These are phyloP conservation scores for Podaxis mareebaensis DNA, from an alignment of 768 basidiomycete genomes.

Conservation along the genomic window DNA sequence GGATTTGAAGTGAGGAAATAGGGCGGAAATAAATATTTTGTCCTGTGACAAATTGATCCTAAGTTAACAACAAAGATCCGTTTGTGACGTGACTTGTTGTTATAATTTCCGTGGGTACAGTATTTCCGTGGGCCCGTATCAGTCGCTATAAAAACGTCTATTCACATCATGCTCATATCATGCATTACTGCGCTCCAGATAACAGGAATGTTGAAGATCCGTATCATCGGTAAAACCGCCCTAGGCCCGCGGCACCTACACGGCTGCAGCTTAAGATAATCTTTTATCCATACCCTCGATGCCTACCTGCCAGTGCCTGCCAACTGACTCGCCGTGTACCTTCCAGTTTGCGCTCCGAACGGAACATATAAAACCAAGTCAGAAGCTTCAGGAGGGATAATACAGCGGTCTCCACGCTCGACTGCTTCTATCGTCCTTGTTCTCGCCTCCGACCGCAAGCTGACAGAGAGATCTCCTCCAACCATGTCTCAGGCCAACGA, in stretches of 20 bases:
- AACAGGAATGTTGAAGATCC: no score
- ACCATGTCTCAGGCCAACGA: not conserved
- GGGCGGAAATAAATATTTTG: no score
- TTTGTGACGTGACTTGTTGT: no score
- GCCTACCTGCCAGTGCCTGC: not conserved
- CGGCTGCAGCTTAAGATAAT: not conserved
- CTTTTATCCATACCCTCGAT: not conserved
- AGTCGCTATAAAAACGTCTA: not conserved
- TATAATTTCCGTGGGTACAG: no score
- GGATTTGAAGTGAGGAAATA: no score
- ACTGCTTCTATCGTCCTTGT: not conserved
- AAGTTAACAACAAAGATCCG: no score
- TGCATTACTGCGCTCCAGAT: no score
- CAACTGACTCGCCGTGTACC: not conserved
- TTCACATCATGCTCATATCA: no score
- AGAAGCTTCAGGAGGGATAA: not conserved
- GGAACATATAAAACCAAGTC: not conserved
- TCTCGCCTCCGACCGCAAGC: not conserved
- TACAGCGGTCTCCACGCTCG: not conserved
- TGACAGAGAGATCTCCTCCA: not conserved
- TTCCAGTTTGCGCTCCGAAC: not conserved
- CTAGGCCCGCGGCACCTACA: no score
- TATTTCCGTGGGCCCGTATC: not conserved
- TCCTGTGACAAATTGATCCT: no score
- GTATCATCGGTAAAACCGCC: no score